Conservation (phyloP, 495 filamentous ascomycete species). For the Aspergillus campestris region DNA sequence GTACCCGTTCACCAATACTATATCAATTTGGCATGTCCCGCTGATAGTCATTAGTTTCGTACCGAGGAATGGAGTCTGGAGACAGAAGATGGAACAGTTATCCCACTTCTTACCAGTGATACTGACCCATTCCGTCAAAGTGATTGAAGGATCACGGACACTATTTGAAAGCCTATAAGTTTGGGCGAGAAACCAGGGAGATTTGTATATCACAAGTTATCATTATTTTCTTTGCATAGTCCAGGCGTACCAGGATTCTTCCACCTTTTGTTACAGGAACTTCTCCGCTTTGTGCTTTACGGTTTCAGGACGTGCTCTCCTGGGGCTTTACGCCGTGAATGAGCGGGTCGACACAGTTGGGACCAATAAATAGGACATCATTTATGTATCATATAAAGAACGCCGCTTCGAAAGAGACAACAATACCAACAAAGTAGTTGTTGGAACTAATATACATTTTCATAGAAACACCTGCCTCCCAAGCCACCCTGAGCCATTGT, state of each 20-base stretch:
- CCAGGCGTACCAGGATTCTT: no score
- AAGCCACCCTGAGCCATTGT: no score
- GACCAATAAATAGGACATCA: slow-evolving; percentile 31
- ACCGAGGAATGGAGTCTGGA: slow-evolving; percentile 72
- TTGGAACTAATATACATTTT: slow-evolving; percentile 31
- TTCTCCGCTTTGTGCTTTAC: no score
- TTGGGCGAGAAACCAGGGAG: not conserved
- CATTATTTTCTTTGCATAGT: slow-evolving; percentile 13
- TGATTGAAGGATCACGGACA: slow-evolving; percentile 5
- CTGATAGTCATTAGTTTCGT: slow-evolving; percentile 43
- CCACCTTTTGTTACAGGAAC: no score
- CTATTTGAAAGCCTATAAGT: not conserved
- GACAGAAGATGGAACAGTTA: slow-evolving; percentile 52
- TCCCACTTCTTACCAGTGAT: slow-evolving; percentile 58
- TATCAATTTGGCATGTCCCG: not conserved
- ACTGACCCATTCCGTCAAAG: slow-evolving; percentile 49
- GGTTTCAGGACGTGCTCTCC: no score
- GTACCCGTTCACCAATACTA: not conserved
- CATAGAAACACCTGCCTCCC: not conserved
- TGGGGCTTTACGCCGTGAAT: not conserved
- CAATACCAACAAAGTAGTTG: slow-evolving; percentile 6
- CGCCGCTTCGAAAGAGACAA: slow-evolving; percentile 37
- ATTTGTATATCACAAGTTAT: slow-evolving; percentile 13
- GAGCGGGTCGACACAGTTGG: slow-evolving; percentile 3
- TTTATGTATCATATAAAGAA: slow-evolving; percentile 41